Conservation (phyloP, 176 grass and related monocot species). For the Bolboschoenus planiculmis region DNA sequence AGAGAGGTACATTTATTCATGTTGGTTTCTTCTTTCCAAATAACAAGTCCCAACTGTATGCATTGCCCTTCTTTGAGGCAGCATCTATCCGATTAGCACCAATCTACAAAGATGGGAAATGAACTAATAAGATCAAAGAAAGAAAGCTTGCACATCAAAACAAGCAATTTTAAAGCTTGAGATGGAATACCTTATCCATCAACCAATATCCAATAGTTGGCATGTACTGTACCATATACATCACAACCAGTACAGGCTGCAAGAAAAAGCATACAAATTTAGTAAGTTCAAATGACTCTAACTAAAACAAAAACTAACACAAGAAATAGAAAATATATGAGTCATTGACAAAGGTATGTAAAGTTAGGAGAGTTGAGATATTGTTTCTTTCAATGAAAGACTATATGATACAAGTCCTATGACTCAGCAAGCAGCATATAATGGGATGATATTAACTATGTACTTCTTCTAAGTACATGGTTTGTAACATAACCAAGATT, state of each 20-base stretch:
- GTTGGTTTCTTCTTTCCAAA: conserved; percentile 67
- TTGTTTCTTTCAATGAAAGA: neutral
- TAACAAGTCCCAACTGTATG: conserved; percentile 68
- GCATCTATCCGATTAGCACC: conserved; percentile 75
- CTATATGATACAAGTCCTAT: neutral
- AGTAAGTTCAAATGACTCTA: neutral
- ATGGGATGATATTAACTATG: neutral
- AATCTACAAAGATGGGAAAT: conserved; percentile 33
- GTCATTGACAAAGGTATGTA: neutral
- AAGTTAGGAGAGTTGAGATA: neutral
- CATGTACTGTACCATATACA: conserved; percentile 91
- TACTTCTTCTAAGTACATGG: neutral
- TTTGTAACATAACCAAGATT: neutral
- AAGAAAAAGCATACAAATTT: conserved; percentile 18
- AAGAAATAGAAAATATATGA: neutral
- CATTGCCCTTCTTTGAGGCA: conserved; percentile 56
- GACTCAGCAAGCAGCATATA: neutral
- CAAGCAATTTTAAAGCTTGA: neutral
- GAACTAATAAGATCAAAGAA: neutral
- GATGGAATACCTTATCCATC: conserved; percentile 77
- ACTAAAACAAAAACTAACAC: neutral
- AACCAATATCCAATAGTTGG: conserved; percentile 81
- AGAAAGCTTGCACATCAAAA: neutral
- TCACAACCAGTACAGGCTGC: conserved; percentile 84
- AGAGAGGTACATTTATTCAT: conserved; percentile 7